These are phyloP conservation scores for Cryomyces antarcticus DNA, from an alignment of 495 filamentous ascomycete genomes.

Conservation along the genomic window DNA sequence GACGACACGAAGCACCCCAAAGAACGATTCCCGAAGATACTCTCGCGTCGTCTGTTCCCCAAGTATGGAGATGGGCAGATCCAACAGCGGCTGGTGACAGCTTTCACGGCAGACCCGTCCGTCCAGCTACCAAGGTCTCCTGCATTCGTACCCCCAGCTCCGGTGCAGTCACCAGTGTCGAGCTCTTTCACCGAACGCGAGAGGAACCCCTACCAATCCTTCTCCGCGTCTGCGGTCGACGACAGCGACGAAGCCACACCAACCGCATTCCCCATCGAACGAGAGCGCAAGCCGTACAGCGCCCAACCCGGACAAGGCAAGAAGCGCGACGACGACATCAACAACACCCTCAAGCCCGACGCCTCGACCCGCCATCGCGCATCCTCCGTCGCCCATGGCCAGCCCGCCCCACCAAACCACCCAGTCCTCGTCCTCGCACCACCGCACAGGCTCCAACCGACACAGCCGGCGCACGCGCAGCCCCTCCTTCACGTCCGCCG, in stretches of 20 bases:
- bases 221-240: slow-evolving; percentile 20
- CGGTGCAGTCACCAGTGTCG: not conserved
- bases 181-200: slow-evolving; percentile 23
- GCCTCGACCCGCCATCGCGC: not conserved
- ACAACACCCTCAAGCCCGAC: not conserved
- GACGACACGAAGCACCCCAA: slow-evolving; percentile 36
- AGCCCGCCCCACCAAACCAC: not conserved
- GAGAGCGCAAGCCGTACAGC: slow-evolving; percentile 40
- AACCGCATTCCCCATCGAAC: slow-evolving; percentile 32
- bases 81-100: slow-evolving; percentile 15
- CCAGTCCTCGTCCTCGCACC: not conserved
- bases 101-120: slow-evolving; percentile 9
- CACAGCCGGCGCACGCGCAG: not conserved
- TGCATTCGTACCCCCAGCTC: slow-evolving; percentile 8
- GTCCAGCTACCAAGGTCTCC: slow-evolving; percentile 5
- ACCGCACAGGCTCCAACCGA: not conserved
- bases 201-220: slow-evolving; percentile 23
- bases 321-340: slow-evolving; percentile 25
- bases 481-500: slow-evolving; percentile 7
- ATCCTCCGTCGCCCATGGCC: not conserved
- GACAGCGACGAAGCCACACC: slow-evolving; percentile 24
- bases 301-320: slow-evolving; percentile 36
- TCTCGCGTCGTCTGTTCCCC: slow-evolving; percentile 55
- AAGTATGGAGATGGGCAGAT: slow-evolving; percentile 11
- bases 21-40: slow-evolving; percentile 62